These are phyloP conservation scores for Coniferiporia sulphurascens DNA, from an alignment of 1,284 basidiomycete genomes.

Conservation along the genomic window DNA sequence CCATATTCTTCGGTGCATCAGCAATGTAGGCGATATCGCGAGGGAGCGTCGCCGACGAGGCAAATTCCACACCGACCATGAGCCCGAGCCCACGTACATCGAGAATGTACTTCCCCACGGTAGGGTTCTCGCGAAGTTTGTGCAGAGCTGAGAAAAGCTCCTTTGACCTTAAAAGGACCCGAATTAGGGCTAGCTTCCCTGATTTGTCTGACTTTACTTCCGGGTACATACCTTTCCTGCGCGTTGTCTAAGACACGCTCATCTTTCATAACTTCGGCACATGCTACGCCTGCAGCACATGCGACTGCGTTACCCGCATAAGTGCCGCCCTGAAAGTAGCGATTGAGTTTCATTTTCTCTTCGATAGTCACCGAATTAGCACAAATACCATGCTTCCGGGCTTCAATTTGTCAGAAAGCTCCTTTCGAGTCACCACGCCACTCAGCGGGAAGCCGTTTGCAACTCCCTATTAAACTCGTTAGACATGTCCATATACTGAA, in stretches of 20 bases:
- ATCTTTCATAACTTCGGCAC: conserved; percentile 71
- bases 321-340: conserved; percentile 66
- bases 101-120: conserved; percentile 52
- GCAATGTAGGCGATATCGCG: conserved; percentile 38
- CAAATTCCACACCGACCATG: conserved; percentile 82
- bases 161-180: conserved; percentile 46
- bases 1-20: conserved; percentile 57
- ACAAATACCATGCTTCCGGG: conserved; percentile 71
- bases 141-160: conserved; percentile 68
- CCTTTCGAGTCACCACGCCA: conserved; percentile 77
- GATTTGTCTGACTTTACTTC: conserved; percentile 13
- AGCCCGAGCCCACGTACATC: conserved; percentile 77
- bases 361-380: not conserved
- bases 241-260: conserved; percentile 82
- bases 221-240: conserved; percentile 47
- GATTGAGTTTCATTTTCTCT: conserved; percentile 16
- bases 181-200: not conserved
- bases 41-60: conserved; percentile 45
- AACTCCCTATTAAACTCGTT: conserved; percentile 51
- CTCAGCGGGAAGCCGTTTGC: conserved; percentile 95
- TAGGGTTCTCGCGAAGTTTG: conserved; percentile 46
- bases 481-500: not conserved
- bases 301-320: conserved; percentile 88
- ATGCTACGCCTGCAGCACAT: conserved; percentile 84
- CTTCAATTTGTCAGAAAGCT: conserved; percentile 76